A percentile compares a stretch with the other conserved stretches of the same genome.
Conservation (phyloP, 345 rosid species). For the Eucalyptus victrix region DNA sequence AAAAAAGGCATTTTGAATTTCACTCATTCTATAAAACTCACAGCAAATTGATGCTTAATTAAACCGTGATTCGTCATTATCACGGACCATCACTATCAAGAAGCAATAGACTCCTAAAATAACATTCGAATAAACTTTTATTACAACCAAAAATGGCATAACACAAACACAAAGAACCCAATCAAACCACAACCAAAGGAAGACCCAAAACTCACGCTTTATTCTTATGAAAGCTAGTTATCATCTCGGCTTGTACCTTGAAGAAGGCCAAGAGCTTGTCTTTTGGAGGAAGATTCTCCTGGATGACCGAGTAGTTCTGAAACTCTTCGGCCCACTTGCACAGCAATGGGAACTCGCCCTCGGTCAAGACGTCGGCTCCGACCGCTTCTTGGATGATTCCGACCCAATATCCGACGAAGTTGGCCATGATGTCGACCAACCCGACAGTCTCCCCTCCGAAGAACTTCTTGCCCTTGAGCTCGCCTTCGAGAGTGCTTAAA, state of each 20-base stretch:
- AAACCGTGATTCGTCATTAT: not conserved
- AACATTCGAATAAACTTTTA: not conserved
- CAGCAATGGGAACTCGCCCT: slow-evolving; percentile 25
- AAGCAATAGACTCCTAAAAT: not conserved
- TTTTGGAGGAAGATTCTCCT: slow-evolving; percentile 29
- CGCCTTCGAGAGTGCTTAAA: slow-evolving; percentile 33
- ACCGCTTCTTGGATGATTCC: slow-evolving; percentile 13
- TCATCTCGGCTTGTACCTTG: not conserved
- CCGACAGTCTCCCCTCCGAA: slow-evolving; percentile 53
- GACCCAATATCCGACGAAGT: slow-evolving; percentile 23
- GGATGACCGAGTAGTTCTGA: not conserved
- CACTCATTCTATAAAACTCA: not conserved
- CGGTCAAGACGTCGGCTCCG: slow-evolving; percentile 20
- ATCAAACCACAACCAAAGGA: not conserved
- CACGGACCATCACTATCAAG: not conserved
- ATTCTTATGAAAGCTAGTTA: not conserved
- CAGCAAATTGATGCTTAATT: not conserved
- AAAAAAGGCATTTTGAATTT: not conserved
- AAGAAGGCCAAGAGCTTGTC: slow-evolving; percentile 7
- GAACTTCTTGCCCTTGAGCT: slow-evolving; percentile 32
- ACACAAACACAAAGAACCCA: not conserved
- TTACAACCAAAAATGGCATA: not conserved
- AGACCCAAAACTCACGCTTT: not conserved
- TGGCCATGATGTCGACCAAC: slow-evolving; percentile 35
- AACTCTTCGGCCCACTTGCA: slow-evolving; percentile 26